These are phyloP conservation scores for Alternaria conjuncta DNA, from an alignment of 2,329 filamentous ascomycete genomes.

Conservation along the genomic window DNA sequence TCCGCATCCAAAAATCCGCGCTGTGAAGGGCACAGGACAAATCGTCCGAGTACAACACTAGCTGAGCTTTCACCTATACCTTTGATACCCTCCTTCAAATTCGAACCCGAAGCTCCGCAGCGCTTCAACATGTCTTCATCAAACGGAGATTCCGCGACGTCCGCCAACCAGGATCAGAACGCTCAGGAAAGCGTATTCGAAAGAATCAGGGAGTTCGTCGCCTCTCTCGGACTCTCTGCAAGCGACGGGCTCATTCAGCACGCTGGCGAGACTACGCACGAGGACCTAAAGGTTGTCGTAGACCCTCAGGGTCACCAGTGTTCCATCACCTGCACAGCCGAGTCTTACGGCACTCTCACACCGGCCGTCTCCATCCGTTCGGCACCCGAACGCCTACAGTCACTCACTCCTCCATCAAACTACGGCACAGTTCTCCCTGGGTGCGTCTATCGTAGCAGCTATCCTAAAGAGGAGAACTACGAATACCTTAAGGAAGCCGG, in stretches of 20 bases:
- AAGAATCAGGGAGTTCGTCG: conserved; percentile 30
- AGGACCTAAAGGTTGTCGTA: conserved; percentile 33
- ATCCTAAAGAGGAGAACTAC: conserved; percentile 74
- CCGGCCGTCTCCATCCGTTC: conserved; percentile 27
- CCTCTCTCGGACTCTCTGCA: conserved; percentile 26
- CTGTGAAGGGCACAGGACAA: not conserved
- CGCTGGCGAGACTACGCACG: conserved; percentile 36
- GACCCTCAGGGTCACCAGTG: conserved; percentile 27
- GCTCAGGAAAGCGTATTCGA: conserved; percentile 19
- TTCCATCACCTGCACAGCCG: conserved; percentile 14
- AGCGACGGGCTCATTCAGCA: conserved; percentile 36
- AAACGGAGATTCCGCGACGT: conserved; percentile 6
- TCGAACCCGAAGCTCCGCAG: not conserved
- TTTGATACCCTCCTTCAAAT: not conserved
- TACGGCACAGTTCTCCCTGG: conserved; percentile 77
- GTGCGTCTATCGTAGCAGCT: conserved; percentile 80
- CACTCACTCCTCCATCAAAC: conserved; percentile 66
- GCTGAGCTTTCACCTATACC: not conserved
- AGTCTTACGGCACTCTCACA: conserved; percentile 22
- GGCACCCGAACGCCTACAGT: conserved; percentile 42
- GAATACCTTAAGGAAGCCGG: conserved; percentile 70
- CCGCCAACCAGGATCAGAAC: conserved; percentile 7
- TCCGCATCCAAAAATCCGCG: not conserved
- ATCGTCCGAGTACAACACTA: not conserved
- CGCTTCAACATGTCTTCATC: conserved; percentile 19